Evolutionary conservation across 2,329 filamentous ascomycete genomes (phyloP).

Genomic region (Claviceps lovelessii): DNA sequence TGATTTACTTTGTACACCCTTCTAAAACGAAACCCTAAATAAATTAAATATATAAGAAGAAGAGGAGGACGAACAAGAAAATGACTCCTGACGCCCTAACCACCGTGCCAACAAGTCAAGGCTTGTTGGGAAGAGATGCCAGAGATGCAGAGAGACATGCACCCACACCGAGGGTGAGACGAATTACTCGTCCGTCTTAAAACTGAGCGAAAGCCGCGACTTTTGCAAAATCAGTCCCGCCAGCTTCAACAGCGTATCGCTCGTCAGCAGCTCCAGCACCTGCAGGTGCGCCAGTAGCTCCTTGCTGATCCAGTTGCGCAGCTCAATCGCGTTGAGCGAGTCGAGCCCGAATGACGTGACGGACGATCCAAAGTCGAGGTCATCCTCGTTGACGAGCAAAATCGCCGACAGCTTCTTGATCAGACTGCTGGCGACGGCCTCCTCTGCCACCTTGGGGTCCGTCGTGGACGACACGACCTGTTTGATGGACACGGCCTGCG

Average conservation of each 20-base stretch:
- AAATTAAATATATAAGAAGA: no score
- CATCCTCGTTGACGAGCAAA: slow-evolving; percentile 11
- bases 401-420: slow-evolving; percentile 22
- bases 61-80: neutral
- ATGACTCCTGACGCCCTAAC: neutral
- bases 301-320: slow-evolving; percentile 35
- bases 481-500: slow-evolving; percentile 9
- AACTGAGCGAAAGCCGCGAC: slow-evolving; percentile 10
- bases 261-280: slow-evolving; percentile 39
- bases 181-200: neutral
- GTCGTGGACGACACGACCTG: neutral
- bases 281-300: slow-evolving; percentile 30
- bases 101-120: no score
- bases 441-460: slow-evolving; percentile 6
- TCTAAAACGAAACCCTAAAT: no score
- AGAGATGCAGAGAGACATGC: no score
- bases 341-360: slow-evolving; percentile 23
- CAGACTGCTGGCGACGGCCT: slow-evolving; percentile 12
- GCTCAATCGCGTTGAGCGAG: slow-evolving; percentile 34
- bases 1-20: no score
- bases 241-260: slow-evolving; percentile 23
- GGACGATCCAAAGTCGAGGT: slow-evolving; percentile 6
- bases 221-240: slow-evolving; percentile 14
- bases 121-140: no score
- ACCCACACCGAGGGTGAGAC: no score